phyloP scores from a whole-genome alignment of 768 basidiomycete genomes.

The Lactarius vividus region DNA sequence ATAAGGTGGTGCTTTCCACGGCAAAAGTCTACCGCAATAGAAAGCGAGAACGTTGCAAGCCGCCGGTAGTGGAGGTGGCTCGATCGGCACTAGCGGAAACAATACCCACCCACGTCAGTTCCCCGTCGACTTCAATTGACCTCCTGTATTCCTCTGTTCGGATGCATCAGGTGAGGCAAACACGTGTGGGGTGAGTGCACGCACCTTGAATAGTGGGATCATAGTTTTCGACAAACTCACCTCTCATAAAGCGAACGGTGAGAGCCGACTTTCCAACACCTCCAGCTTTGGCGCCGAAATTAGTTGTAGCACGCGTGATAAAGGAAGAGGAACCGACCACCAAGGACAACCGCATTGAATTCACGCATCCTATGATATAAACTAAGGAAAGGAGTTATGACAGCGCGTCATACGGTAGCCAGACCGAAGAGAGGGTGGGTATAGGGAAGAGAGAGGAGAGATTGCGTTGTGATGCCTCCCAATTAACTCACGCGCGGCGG shows the following conservation, averaged over 20 bases:
- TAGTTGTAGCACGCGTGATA: background rate
- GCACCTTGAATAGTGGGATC: slow-evolving; percentile 84
- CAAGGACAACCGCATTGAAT: slow-evolving; percentile 77
- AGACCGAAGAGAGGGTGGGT: slow-evolving; percentile 16
- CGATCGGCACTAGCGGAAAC: slow-evolving; percentile 14
- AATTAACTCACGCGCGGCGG: background rate
- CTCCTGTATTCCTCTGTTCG: slow-evolving; percentile 67
- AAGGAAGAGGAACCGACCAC: slow-evolving; percentile 48
- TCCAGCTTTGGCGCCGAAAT: slow-evolving; percentile 51
- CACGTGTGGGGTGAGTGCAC: slow-evolving; percentile 16
- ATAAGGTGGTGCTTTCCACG: background rate
- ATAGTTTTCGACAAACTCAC: slow-evolving; percentile 72
- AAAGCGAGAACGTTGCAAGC: background rate
- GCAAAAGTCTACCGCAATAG: background rate
- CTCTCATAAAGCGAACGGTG: slow-evolving; percentile 73
- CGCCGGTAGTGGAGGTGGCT: slow-evolving; percentile 7
- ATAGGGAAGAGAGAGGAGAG: slow-evolving; percentile 1
- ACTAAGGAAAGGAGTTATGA: slow-evolving; percentile 20
- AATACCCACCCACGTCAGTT: slow-evolving; percentile 54
- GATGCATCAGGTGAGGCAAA: slow-evolving; percentile 3
- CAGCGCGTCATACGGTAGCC: slow-evolving; percentile 25
- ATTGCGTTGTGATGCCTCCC: slow-evolving; percentile 15
- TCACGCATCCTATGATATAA: slow-evolving; percentile 49
- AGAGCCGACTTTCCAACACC: slow-evolving; percentile 88
- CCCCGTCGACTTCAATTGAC: slow-evolving; percentile 62